A percentile compares a stretch with the other conserved stretches of the same genome.
Evolutionary conservation across 805 yeast species (phyloP).

Genomic region (Komagataella ulmi): DNA sequence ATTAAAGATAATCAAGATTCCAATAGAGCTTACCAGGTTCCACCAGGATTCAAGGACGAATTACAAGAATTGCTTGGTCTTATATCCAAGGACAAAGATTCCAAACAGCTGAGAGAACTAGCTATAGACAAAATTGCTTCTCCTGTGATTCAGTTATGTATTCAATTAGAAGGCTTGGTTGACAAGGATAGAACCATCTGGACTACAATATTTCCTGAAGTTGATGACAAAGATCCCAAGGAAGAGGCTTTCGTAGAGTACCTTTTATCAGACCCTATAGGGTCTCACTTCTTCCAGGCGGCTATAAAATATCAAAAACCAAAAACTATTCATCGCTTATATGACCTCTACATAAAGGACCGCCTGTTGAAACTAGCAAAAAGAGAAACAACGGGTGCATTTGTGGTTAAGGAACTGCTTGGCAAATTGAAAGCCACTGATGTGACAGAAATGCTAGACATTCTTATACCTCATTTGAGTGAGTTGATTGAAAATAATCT

Average conservation of each 20-base stretch:
- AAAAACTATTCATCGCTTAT: conserved; percentile 60
- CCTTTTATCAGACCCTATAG: conserved; percentile 77
- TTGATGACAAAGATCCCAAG: conserved; percentile 36
- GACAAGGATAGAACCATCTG: conserved; percentile 63
- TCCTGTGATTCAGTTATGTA: conserved; percentile 69
- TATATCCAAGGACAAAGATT: conserved; percentile 24
- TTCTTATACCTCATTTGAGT: conserved; percentile 52
- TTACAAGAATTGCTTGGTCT: conserved; percentile 33
- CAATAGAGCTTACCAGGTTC: conserved; percentile 53
- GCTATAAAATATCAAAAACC: conserved; percentile 52
- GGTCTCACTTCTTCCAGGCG: conserved; percentile 80
- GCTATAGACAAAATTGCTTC: conserved; percentile 76
- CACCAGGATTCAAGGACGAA: conserved; percentile 52
- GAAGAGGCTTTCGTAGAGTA: conserved; percentile 79
- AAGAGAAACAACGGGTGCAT: conserved; percentile 77
- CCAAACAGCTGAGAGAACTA: conserved; percentile 45
- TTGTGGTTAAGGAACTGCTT: conserved; percentile 60
- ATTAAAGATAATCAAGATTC: conserved; percentile 69
- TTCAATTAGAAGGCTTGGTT: conserved; percentile 71
- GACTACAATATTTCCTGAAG: conserved; percentile 44
- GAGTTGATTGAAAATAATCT: conserved; percentile 51
- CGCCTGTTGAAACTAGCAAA: conserved; percentile 62
- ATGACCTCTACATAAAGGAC: conserved; percentile 56
- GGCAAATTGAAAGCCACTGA: conserved; percentile 50
- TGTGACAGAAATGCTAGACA: conserved; percentile 47